Percentiles rank a stretch among this genome's conserved stretches.
Evolutionary conservation across 2,329 filamentous ascomycete species (phyloP).

Genomic region (Fusarium mundagurra): DNA sequence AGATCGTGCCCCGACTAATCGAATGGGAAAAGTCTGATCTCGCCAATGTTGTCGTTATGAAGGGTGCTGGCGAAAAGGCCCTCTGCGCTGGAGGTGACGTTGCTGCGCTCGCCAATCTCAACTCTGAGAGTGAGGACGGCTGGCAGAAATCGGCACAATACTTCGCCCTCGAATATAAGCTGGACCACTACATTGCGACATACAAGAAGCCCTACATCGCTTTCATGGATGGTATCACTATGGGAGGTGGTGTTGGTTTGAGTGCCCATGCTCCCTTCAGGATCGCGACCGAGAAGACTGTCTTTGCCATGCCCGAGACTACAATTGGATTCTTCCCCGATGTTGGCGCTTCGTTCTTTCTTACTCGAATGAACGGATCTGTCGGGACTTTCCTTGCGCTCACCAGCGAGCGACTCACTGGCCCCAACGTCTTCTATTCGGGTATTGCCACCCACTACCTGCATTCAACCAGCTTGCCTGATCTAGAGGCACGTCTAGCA

Average conservation of each 20-base stretch:
- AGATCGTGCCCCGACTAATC: conserved; percentile 87
- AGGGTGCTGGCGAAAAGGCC: conserved; percentile 84
- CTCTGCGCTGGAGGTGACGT: conserved; percentile 97
- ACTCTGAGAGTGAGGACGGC: conserved; percentile 73
- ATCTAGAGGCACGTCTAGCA: conserved; percentile 84
- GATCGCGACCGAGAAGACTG: conserved; percentile 93
- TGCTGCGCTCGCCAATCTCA: conserved; percentile 77
- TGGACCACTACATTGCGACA: conserved; percentile 94
- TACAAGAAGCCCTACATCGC: conserved; percentile 93
- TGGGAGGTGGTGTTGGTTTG: conserved; percentile 96
- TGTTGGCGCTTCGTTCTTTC: conserved; percentile 95
- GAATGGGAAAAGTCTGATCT: conserved; percentile 97
- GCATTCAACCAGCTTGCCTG: conserved; percentile 85
- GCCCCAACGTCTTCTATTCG: conserved; percentile 87
- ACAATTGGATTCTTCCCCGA: conserved; percentile 99
- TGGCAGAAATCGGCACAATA: conserved; percentile 82
- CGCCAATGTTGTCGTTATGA: conserved; percentile 91
- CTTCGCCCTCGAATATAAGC: conserved; percentile 94
- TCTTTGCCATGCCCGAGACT: conserved; percentile 99
- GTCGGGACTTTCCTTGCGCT: conserved; percentile 93
- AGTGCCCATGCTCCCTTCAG: conserved; percentile 95
- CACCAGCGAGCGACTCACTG: conserved; percentile 84
- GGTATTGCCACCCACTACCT: conserved; percentile 97
- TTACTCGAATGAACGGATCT: conserved; percentile 86
- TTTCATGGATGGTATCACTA: conserved; percentile 97